Percentiles rank a stretch among this genome's conserved stretches.
These are phyloP conservation scores for Withania somnifera DNA, from an alignment of 305 asterid species.

Conservation along the genomic window DNA sequence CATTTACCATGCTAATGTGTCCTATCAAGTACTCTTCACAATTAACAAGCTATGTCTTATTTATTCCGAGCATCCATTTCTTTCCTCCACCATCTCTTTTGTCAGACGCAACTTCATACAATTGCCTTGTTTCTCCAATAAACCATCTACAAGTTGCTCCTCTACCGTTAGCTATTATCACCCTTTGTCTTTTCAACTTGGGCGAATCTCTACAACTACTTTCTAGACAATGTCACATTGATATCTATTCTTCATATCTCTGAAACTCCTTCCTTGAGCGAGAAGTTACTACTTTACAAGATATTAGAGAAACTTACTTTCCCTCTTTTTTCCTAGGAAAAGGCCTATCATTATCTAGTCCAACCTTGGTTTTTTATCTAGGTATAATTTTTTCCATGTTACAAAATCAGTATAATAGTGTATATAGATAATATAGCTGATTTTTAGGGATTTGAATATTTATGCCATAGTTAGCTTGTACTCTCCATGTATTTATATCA, in stretches of 20 bases:
- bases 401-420: no score
- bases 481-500: no score
- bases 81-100: background rate
- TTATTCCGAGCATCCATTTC: background rate
- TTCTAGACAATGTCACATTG: background rate
- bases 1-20: background rate
- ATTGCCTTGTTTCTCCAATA: background rate
- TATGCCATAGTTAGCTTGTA: no score
- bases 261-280: background rate
- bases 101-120: background rate
- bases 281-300: background rate
- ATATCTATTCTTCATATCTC: background rate
- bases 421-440: no score
- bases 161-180: background rate
- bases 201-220: background rate
- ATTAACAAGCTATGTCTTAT: background rate
- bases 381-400: background rate
- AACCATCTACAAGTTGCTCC: background rate
- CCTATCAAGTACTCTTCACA: background rate
- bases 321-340: background rate
- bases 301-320: background rate
- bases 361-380: background rate
- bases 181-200: background rate
- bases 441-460: no score
- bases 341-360: background rate